phyloP scores from a whole-genome alignment of 805 yeast genomes.

The Yarrowia yakushimensis region DNA sequence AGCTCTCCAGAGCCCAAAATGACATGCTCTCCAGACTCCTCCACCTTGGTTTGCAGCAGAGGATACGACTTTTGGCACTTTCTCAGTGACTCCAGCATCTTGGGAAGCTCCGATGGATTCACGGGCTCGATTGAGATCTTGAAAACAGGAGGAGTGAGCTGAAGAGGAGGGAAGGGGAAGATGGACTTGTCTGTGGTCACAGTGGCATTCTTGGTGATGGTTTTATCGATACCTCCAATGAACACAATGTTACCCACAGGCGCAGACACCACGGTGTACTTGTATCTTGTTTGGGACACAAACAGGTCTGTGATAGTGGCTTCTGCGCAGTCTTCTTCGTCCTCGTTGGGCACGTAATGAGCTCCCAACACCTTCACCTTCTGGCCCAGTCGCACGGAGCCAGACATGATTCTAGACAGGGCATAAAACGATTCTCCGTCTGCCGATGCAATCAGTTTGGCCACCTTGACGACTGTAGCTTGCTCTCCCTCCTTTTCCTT shows the following conservation, averaged over 20 bases:
- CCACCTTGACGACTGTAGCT: constrained; percentile 50
- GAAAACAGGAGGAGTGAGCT: constrained; percentile 56
- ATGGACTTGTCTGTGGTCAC: constrained; percentile 41
- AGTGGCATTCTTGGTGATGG: constrained; percentile 60
- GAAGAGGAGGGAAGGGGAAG: constrained; percentile 31
- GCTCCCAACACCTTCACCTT: constrained; percentile 57
- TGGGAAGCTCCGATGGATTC: constrained; percentile 73
- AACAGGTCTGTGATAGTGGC: constrained; percentile 38
- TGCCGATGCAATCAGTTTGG: constrained; percentile 55
- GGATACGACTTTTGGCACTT: constrained; percentile 60
- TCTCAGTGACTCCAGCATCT: constrained; percentile 65
- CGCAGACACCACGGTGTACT: constrained; percentile 50
- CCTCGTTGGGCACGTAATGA: constrained; percentile 46
- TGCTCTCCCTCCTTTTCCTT: constrained; percentile 33
- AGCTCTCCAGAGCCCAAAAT: constrained; percentile 82
- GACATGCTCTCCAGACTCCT: constrained; percentile 85
- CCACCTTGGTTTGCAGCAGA: constrained; percentile 65
- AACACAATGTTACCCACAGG: constrained; percentile 67
- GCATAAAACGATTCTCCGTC: constrained; percentile 55
- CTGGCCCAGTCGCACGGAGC: constrained; percentile 50
- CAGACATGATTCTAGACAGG: constrained; percentile 60
- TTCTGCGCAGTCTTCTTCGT: constrained; percentile 50
- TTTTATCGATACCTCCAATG: constrained; percentile 58
- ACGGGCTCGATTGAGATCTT: constrained; percentile 82
- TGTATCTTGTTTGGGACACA: constrained; percentile 70